phyloP scores from a whole-genome alignment of 768 basidiomycete genomes.

The Russula foetens region DNA sequence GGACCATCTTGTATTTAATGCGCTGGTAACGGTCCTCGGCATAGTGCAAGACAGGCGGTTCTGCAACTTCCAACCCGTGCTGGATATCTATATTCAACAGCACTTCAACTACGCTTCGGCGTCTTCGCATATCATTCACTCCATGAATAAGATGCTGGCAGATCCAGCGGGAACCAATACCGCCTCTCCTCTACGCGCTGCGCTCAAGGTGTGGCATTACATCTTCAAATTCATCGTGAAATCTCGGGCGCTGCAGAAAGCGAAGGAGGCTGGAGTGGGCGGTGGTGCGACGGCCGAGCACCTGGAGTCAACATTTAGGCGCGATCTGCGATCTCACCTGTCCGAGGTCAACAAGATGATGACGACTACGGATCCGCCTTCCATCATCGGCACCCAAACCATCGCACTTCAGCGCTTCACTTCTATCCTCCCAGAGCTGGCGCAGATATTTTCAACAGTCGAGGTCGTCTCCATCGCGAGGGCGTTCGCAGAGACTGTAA shows the following conservation, averaged over 20 bases:
- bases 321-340: constrained; percentile 71
- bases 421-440: constrained; percentile 80
- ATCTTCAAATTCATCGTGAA: constrained; percentile 91
- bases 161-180: constrained; percentile 65
- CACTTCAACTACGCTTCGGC: constrained; percentile 81
- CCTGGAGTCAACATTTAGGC: constrained; percentile 76
- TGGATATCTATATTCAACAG: constrained; percentile 87
- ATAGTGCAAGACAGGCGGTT: constrained; percentile 93
- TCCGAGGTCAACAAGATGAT: constrained; percentile 83
- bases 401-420: constrained; percentile 91
- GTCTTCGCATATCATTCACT: constrained; percentile 76
- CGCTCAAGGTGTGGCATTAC: constrained; percentile 95
- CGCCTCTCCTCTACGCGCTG: constrained; percentile 74
- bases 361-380: constrained; percentile 64
- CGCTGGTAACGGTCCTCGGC: constrained; percentile 83
- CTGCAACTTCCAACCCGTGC: constrained; percentile 88
- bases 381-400: constrained; percentile 95
- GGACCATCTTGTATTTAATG: constrained; percentile 83
- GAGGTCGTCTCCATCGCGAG: constrained; percentile 86
- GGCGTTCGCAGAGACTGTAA: constrained; percentile 79
- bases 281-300: constrained; percentile 80
- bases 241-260: constrained; percentile 82
- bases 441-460: constrained; percentile 68
- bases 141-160: constrained; percentile 75
- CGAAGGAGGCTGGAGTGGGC: constrained; percentile 69